Evolutionary conservation across 2,329 filamentous ascomycete genomes (phyloP).

Genomic region (Paraconiothyrium sp.): DNA sequence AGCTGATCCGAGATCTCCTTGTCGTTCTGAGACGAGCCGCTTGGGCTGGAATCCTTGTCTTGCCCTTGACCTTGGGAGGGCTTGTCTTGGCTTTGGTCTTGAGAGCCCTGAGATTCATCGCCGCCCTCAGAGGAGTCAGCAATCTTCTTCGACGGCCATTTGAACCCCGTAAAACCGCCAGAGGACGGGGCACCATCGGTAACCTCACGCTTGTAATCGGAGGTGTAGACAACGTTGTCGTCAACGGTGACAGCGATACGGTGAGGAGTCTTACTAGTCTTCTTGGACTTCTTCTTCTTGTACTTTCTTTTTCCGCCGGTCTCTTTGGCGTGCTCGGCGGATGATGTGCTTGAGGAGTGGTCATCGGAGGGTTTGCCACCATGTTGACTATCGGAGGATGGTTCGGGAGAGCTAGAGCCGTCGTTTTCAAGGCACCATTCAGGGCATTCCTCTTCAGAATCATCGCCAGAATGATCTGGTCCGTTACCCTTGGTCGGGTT

Average conservation of each 20-base stretch:
- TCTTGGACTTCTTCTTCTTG: constrained; percentile 12
- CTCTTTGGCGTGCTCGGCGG: neutral
- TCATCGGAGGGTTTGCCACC: neutral
- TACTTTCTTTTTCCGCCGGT: neutral
- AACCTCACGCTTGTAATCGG: neutral
- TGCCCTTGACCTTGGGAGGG: neutral
- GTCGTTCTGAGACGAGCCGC: neutral
- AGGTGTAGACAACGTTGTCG: constrained; percentile 7
- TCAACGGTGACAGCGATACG: constrained; percentile 7
- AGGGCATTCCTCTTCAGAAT: constrained; percentile 26
- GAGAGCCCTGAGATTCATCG: neutral
- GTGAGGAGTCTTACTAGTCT: neutral
- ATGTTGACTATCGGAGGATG: neutral
- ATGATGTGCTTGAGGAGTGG: neutral
- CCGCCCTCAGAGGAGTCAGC: neutral
- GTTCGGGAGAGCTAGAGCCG: constrained; percentile 10
- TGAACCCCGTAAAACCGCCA: constrained; percentile 16
- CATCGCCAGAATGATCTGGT: neutral
- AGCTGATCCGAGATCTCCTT: constrained; percentile 11
- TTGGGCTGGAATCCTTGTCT: neutral
- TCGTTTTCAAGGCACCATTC: constrained; percentile 22
- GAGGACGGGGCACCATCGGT: constrained; percentile 15
- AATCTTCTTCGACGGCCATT: constrained; percentile 14
- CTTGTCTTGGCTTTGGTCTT: neutral
- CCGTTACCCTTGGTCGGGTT: constrained; percentile 13